Evolutionary conservation across 2,329 filamentous ascomycete genomes (phyloP).

Genomic region (Rutstroemia sydowiana): DNA sequence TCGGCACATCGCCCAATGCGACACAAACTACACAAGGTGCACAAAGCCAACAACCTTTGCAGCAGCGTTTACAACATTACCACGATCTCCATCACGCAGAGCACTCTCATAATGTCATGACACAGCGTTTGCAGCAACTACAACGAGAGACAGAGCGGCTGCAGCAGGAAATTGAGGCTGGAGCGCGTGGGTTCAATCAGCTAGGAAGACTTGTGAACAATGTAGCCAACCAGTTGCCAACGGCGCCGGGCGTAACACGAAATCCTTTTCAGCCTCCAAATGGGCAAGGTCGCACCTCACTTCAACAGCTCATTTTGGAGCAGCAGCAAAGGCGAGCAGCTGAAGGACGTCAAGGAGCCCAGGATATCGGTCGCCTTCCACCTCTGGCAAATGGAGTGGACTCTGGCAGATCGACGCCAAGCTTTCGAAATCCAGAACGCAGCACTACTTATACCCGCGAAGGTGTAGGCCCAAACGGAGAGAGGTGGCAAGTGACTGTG

Average conservation of each 20-base stretch:
- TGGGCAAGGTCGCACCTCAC: not conserved
- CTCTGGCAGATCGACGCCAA: slow-evolving; percentile 25
- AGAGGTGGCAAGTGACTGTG: slow-evolving; percentile 44
- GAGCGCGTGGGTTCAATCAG: slow-evolving; percentile 6
- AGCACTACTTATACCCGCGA: slow-evolving; percentile 42
- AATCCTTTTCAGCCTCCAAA: slow-evolving; percentile 1
- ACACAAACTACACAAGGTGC: not conserved
- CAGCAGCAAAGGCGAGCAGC: slow-evolving; percentile 16
- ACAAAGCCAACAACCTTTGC: slow-evolving; percentile 20
- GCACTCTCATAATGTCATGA: slow-evolving; percentile 21
- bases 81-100: slow-evolving; percentile 18
- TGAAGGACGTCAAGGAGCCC: slow-evolving; percentile 20
- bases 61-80: slow-evolving; percentile 24
- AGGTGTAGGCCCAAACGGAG: slow-evolving; percentile 42
- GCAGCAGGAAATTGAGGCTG: slow-evolving; percentile 30
- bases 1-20: not conserved
- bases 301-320: slow-evolving; percentile 7
- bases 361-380: slow-evolving; percentile 13
- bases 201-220: slow-evolving; percentile 2
- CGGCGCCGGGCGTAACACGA: not conserved
- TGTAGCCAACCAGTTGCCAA: slow-evolving; percentile 7
- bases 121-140: slow-evolving; percentile 40
- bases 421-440: slow-evolving; percentile 29
- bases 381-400: slow-evolving; percentile 21
- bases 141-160: slow-evolving; percentile 40